Percentiles rank a stretch among this genome's conserved stretches.
Evolutionary conservation across 768 basidiomycete species (phyloP).

Genomic region (Obba rivulosa): DNA sequence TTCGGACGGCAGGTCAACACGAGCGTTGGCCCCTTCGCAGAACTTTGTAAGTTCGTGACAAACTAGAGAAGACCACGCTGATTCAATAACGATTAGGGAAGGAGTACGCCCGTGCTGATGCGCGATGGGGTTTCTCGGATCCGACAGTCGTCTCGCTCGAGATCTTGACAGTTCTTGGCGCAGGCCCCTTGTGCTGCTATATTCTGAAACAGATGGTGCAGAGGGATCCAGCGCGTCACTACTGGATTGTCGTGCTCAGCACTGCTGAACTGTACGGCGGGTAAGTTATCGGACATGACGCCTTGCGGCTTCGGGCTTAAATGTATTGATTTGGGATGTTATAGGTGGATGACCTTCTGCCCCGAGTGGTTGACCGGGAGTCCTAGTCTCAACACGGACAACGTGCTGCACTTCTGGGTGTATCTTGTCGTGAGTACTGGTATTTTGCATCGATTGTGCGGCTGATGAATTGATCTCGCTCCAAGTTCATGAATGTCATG

Average conservation of each 20-base stretch:
- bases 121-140: slow-evolving; percentile 77
- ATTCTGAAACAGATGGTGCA: slow-evolving; percentile 61
- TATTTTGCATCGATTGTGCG: neutral
- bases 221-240: slow-evolving; percentile 62
- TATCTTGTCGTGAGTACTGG: slow-evolving; percentile 63
- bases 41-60: slow-evolving; percentile 54
- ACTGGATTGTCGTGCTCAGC: slow-evolving; percentile 76
- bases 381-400: slow-evolving; percentile 66
- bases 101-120: slow-evolving; percentile 77
- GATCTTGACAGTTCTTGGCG: slow-evolving; percentile 75
- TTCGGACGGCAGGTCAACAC: slow-evolving; percentile 72
- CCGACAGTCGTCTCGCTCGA: slow-evolving; percentile 80
- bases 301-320: neutral
- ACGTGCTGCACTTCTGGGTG: slow-evolving; percentile 70
- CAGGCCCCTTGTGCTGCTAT: slow-evolving; percentile 69
- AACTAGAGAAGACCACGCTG: neutral
- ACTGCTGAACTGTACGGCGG: slow-evolving; percentile 78
- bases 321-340: neutral
- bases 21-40: slow-evolving; percentile 62
- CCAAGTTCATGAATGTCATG: slow-evolving; percentile 78
- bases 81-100: slow-evolving; percentile 44
- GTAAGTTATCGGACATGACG: slow-evolving; percentile 23
- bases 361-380: slow-evolving; percentile 82
- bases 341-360: slow-evolving; percentile 81
- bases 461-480: neutral